Evolutionary conservation across 257 asterid species (phyloP), one percentile per base, ranked within the genome.

Genomic region (Rhazya stricta): DNA sequence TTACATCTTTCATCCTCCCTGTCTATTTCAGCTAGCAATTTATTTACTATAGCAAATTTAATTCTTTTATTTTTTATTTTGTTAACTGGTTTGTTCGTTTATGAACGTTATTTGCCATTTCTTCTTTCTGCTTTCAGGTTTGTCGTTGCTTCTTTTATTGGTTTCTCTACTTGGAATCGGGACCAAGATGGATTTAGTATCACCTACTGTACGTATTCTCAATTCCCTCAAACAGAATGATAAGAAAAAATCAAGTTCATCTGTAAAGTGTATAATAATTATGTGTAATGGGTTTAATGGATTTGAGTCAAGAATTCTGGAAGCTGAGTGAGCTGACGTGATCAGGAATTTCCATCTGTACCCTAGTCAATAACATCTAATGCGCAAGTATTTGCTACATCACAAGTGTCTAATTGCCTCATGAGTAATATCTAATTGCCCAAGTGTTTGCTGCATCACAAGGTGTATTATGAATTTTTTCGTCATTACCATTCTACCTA

Each of bases 121-220:
- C 30, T 42, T 42, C 11, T 21, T 63, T 57, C 36, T 54, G 69
- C 5, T 39, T 72, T 1, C 80, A 94, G 98, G 99, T 62, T 76
- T 92, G 68, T 50, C 85, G 29, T 81, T 80, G 86, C 91, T 92
- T 74, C 57, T 83, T 69, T 69, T 87, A 29, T 81, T 92, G 84
- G 85, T 89, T 76, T 72, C 56, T 69, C 78, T 92, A 43, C 96
- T 92, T 69, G 97, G 91, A 74, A 77, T 89, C 29, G 94, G 93
- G 73, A 81, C 86, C n/a, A 80, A 85, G 91, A 77, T 84, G 89
- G 88, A 84, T 79, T 75, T 95, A 51, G 80, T 90, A 65, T 86
- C 96, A 48, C 90, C 83, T 54, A 84, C 93, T 42, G 98, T 95
- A 81, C 84, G 97, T 80, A 36, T 39, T 30, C 43, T 67, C 51